phyloP scores from a whole-genome alignment of 306 rosid genomes.

The Potentilla sterilis region DNA sequence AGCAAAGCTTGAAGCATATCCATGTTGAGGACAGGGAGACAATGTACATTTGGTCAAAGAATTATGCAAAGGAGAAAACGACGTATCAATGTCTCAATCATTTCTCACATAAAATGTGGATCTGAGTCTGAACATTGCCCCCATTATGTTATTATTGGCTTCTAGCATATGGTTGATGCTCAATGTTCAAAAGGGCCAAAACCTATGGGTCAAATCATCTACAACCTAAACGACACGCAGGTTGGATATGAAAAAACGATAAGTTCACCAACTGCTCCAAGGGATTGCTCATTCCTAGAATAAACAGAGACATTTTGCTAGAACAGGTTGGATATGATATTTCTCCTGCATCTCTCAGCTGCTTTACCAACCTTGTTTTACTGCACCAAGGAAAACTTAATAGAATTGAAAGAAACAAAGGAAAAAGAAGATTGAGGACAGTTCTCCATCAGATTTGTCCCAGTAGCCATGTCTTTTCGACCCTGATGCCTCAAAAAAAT shows the following conservation, averaged over 20 bases:
- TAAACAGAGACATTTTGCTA: background rate
- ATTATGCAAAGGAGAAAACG: background rate
- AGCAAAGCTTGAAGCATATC: background rate
- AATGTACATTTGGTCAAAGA: slow-evolving; percentile 6
- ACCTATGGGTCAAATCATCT: background rate
- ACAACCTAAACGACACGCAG: background rate
- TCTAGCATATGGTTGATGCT: slow-evolving; percentile 2
- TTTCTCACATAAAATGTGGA: slow-evolving; percentile 13
- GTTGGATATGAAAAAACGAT: background rate
- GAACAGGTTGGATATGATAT: background rate
- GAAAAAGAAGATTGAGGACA: background rate
- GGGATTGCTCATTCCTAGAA: background rate
- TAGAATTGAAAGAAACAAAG: background rate
- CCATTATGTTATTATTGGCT: background rate
- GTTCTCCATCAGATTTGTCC: background rate
- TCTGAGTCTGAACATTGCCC: slow-evolving; percentile 5
- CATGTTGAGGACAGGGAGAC: slow-evolving; percentile 8
- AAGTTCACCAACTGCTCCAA: background rate
- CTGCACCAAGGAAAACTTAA: background rate
- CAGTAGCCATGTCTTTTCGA: background rate
- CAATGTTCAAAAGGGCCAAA: background rate
- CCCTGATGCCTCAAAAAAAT: background rate
- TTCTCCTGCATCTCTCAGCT: background rate
- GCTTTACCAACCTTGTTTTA: background rate
- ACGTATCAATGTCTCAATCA: slow-evolving; percentile 5